A percentile compares a stretch with the other conserved stretches of the same genome.
phyloP scores from a whole-genome alignment of 129 eudicot species.

The Flaveria bidentis region DNA sequence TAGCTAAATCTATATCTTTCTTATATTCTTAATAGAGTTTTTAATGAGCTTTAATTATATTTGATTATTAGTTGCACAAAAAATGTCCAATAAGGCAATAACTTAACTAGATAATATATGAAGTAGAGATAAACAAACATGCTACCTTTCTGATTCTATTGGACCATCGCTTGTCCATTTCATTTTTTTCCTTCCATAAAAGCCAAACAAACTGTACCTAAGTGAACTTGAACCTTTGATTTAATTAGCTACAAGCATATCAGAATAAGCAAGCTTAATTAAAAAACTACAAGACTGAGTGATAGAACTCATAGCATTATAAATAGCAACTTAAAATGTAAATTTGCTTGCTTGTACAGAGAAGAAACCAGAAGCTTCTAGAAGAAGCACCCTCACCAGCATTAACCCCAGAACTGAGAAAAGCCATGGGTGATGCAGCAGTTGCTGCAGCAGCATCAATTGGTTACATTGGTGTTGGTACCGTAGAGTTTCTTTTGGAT shows the following conservation, averaged over 20 bases:
- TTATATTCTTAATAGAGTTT: background rate
- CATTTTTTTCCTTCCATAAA: background rate
- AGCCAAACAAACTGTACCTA: background rate
- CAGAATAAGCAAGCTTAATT: background rate
- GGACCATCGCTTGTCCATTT: background rate
- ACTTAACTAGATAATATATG: background rate
- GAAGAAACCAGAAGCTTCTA: constrained; percentile 95
- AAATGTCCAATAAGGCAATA: background rate
- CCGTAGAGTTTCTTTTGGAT: constrained; percentile 94
- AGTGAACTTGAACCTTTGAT: background rate
- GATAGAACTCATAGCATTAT: background rate
- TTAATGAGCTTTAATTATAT: background rate
- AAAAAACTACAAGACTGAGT: background rate
- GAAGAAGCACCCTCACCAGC: constrained; percentile 99
- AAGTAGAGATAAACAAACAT: background rate
- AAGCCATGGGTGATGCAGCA: constrained; percentile 99
- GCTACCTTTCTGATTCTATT: background rate
- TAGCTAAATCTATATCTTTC: background rate
- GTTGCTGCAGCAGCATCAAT: constrained; percentile 98
- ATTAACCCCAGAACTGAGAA: constrained; percentile 85
- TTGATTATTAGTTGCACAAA: background rate
- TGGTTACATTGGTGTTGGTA: constrained; percentile 98
- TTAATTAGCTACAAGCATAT: background rate
- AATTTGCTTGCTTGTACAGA: constrained; percentile 51
- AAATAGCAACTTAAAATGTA: background rate